These are phyloP conservation scores for Litsea cubeba DNA, from an alignment of 164 flowering plant genomes.

Conservation along the genomic window DNA sequence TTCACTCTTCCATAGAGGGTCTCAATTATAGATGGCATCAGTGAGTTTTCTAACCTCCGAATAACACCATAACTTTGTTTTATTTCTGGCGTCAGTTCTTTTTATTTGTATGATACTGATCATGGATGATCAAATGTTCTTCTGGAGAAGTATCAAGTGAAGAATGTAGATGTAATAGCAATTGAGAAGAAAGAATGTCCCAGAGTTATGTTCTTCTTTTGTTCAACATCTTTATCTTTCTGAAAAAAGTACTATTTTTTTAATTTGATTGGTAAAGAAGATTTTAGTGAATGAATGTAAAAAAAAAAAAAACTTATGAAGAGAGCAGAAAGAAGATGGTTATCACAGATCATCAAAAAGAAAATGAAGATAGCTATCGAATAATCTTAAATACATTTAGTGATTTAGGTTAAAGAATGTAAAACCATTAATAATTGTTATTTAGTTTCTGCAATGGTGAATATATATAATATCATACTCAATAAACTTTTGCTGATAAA, in stretches of 20 bases:
- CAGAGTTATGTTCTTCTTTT: not conserved
- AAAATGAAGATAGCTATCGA: too few relatives aligned
- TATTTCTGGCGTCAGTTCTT: not conserved
- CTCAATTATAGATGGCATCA: slow-evolving; percentile 19
- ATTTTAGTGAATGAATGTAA: too few relatives aligned
- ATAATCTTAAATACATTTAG: too few relatives aligned
- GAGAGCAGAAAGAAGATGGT: not conserved
- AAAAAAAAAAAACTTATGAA: not conserved
- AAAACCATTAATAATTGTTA: too few relatives aligned
- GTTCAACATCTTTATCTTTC: not conserved
- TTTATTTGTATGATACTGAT: not conserved
- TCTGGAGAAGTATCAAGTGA: not conserved
- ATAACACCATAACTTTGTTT: slow-evolving; percentile 8
- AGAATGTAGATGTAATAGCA: not conserved
- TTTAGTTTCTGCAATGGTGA: too few relatives aligned
- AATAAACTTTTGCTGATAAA: too few relatives aligned
- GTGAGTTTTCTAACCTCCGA: slow-evolving; percentile 50
- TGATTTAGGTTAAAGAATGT: too few relatives aligned
- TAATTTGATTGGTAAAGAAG: too few relatives aligned
- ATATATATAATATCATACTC: too few relatives aligned
- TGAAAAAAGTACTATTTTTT: too few relatives aligned
- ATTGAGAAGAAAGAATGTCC: too few relatives aligned
- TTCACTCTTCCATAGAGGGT: slow-evolving; percentile 40
- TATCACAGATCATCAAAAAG: too few relatives aligned
- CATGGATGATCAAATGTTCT: not conserved